Evolutionary conservation across 805 yeast species (phyloP).

Genomic region (Cyberlindnera xishuangbannaensis): DNA sequence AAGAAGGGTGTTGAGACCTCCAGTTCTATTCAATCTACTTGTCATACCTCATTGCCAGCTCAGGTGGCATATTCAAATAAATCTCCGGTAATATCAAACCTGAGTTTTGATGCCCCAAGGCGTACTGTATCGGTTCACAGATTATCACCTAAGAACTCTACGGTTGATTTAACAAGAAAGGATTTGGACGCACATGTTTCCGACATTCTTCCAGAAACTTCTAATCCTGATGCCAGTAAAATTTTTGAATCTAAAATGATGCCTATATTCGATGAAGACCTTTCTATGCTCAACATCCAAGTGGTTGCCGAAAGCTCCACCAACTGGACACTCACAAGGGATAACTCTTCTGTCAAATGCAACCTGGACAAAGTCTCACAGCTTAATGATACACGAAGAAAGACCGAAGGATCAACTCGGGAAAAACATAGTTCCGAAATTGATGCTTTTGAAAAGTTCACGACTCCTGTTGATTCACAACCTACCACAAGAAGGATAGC

Average conservation of each 20-base stretch:
- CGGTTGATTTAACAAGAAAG: no score
- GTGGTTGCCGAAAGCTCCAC: conserved; percentile 6
- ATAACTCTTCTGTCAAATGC: conserved; percentile 18
- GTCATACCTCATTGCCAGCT: no score
- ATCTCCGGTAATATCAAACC: no score
- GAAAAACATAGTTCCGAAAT: not conserved
- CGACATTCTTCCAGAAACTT: conserved; percentile 14
- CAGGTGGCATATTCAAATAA: no score
- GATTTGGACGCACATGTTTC: no score
- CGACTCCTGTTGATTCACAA: conserved; percentile 1
- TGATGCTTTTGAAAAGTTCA: conserved; percentile 1
- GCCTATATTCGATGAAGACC: conserved; percentile 20
- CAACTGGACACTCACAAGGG: conserved; percentile 18
- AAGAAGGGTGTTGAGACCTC: conserved; percentile 1
- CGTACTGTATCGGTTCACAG: no score
- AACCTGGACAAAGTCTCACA: conserved; percentile 11
- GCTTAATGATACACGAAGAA: conserved; percentile 1
- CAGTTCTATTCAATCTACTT: no score
- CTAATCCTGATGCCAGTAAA: no score
- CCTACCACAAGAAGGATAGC: conserved; percentile 1
- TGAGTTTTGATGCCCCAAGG: no score
- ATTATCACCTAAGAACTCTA: no score
- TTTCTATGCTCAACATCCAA: conserved; percentile 7
- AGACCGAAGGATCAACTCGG: not conserved
- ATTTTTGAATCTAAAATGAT: conserved; percentile 23